Evolutionary conservation across 2,329 filamentous ascomycete genomes (phyloP).

Genomic region (Domatiomyces catenatus): DNA sequence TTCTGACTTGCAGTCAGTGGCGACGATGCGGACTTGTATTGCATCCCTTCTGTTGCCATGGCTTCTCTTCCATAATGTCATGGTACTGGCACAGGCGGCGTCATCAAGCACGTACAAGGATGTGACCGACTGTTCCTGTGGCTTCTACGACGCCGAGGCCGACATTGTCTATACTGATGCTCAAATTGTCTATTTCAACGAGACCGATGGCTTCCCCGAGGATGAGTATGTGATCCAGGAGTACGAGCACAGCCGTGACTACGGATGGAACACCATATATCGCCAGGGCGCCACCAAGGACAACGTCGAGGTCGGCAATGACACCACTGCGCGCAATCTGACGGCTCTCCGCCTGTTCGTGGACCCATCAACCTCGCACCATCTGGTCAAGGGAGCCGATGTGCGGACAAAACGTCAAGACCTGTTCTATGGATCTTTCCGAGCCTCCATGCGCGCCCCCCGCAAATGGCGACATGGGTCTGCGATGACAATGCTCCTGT

Average conservation of each 20-base stretch:
- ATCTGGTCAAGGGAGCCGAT: constrained; percentile 30
- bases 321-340: constrained; percentile 2
- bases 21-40: not conserved
- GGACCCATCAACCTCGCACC: constrained; percentile 21
- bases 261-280: constrained; percentile 32
- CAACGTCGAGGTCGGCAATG: constrained; percentile 25
- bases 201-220: constrained; percentile 24
- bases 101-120: not conserved
- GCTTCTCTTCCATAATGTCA: not conserved
- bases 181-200: constrained; percentile 37
- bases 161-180: constrained; percentile 32
- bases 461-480: constrained; percentile 24
- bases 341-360: constrained; percentile 23
- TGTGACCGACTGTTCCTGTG: constrained; percentile 27
- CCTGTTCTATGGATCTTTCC: constrained; percentile 35
- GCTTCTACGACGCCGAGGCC: constrained; percentile 29
- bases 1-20: not conserved
- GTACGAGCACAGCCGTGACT: constrained; percentile 31
- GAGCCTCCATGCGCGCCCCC: constrained; percentile 29
- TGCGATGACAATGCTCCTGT: constrained; percentile 32
- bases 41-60: not conserved
- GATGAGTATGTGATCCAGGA: constrained; percentile 26
- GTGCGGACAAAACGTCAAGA: constrained; percentile 31
- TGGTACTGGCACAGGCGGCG: not conserved
- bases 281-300: constrained; percentile 27